Percentiles rank a stretch among this genome's conserved stretches.
Evolutionary conservation across 208 protist genomes (phyloP).

Genomic region (Acanthamoeba royreba): DNA sequence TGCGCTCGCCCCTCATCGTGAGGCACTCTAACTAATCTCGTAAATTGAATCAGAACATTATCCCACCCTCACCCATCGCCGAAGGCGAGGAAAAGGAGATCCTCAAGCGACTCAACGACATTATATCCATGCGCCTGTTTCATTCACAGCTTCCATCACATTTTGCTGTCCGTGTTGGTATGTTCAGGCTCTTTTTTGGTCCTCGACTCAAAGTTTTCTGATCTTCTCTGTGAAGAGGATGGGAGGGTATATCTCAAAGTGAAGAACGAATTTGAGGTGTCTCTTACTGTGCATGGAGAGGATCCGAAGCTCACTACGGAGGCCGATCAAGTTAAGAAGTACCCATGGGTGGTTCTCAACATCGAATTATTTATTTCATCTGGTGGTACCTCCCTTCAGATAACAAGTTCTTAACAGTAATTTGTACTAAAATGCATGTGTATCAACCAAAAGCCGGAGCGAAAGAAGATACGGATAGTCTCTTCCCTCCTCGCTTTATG

Average conservation of each 20-base stretch:
- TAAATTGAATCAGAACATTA: background rate
- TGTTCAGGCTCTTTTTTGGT: background rate
- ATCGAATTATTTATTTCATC: constrained; percentile 57
- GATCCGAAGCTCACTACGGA: background rate
- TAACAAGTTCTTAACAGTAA: too few relatives aligned
- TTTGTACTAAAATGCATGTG: too few relatives aligned
- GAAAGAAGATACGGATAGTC: background rate
- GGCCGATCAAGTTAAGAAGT: background rate
- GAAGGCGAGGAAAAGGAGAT: constrained; percentile 19
- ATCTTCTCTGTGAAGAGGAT: background rate
- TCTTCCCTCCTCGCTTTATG: background rate
- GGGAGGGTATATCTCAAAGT: constrained; percentile 49
- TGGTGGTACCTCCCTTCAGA: too few relatives aligned
- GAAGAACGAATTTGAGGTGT: constrained; percentile 49
- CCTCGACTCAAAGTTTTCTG: background rate
- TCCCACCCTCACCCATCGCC: constrained; percentile 37
- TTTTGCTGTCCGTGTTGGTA: constrained; percentile 58
- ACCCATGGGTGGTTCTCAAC: constrained; percentile 49
- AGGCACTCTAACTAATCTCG: background rate
- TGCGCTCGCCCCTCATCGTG: background rate
- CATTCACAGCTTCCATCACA: constrained; percentile 35
- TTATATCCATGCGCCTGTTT: constrained; percentile 52
- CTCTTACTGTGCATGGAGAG: constrained; percentile 49
- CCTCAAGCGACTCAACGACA: constrained; percentile 8
- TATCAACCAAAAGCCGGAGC: background rate